A percentile compares a stretch with the other conserved stretches of the same genome.
Conservation (phyloP, 1,284 basidiomycete species). For the Golubevia pallescens region DNA sequence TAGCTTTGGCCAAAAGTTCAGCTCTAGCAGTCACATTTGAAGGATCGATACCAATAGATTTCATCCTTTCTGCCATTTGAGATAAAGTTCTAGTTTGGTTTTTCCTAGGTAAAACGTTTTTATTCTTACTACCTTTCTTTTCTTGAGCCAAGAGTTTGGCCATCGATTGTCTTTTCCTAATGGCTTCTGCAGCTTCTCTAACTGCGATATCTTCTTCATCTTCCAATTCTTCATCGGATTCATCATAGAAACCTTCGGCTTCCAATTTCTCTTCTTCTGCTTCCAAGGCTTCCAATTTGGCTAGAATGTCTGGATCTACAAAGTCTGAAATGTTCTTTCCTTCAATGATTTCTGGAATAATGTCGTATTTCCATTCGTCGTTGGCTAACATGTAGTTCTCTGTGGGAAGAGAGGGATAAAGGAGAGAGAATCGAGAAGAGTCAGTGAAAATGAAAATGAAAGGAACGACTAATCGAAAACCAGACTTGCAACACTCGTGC, state of each 20-base stretch:
- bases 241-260: constrained; percentile 59
- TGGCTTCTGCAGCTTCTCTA: constrained; percentile 43
- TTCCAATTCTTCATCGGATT: constrained; percentile 39
- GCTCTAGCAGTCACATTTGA: constrained; percentile 56
- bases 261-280: constrained; percentile 62
- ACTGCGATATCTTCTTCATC: constrained; percentile 52
- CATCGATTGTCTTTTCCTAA: constrained; percentile 44
- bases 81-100: constrained; percentile 52
- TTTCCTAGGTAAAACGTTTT: constrained; percentile 51
- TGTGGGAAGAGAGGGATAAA: background rate
- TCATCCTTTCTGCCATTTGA: constrained; percentile 57
- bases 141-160: constrained; percentile 48
- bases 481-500: too few species aligned
- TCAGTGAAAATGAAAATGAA: background rate
- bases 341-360: constrained; percentile 59
- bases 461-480: too few species aligned
- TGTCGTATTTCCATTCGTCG: constrained; percentile 63
- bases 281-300: constrained; percentile 58
- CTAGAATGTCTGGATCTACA: constrained; percentile 61
- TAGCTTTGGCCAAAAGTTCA: constrained; percentile 61
- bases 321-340: constrained; percentile 65
- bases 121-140: constrained; percentile 45
- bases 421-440: background rate
- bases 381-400: constrained; percentile 61
- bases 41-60: constrained; percentile 57